These are phyloP conservation scores for Amphichorda felina DNA, from an alignment of 2,329 filamentous ascomycete species.

Conservation along the genomic window DNA sequence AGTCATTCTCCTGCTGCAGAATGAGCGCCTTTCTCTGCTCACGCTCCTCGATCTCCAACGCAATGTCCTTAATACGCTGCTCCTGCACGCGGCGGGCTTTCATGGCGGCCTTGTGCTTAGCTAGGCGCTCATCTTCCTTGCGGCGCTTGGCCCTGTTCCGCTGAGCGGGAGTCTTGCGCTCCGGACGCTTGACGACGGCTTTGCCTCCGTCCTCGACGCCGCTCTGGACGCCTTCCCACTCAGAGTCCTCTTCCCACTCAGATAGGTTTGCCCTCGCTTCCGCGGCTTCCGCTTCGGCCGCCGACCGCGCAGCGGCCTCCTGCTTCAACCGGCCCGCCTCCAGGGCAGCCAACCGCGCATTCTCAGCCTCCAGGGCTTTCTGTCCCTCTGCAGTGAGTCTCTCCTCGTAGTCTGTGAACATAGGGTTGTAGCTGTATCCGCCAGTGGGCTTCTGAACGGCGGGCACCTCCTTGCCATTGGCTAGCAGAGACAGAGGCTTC, in stretches of 20 bases:
- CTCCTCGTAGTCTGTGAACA: constrained; percentile 74
- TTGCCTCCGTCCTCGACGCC: constrained; percentile 55
- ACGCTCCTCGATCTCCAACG: constrained; percentile 46
- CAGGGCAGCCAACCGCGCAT: constrained; percentile 56
- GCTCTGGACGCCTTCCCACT: constrained; percentile 84
- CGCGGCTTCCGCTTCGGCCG: constrained; percentile 63
- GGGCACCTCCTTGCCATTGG: constrained; percentile 66
- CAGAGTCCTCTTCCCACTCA: constrained; percentile 77
- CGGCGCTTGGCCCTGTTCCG: constrained; percentile 79
- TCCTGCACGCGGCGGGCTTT: constrained; percentile 63
- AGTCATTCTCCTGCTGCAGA: constrained; percentile 24
- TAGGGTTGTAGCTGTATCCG: constrained; percentile 86
- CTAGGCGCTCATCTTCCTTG: constrained; percentile 73
- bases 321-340: constrained; percentile 54
- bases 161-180: constrained; percentile 77
- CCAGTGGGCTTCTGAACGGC: constrained; percentile 69
- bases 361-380: constrained; percentile 69
- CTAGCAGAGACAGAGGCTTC: constrained; percentile 70
- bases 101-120: constrained; percentile 64
- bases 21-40: constrained; percentile 36
- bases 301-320: constrained; percentile 57
- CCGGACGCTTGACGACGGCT: constrained; percentile 53
- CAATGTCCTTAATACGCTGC: constrained; percentile 59
- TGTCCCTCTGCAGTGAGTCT: constrained; percentile 64
- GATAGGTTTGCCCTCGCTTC: constrained; percentile 53